Evolutionary conservation across 805 yeast species (phyloP), one percentile per base, ranked within the genome.

Genomic region (Citeromyces nyonsensis): DNA sequence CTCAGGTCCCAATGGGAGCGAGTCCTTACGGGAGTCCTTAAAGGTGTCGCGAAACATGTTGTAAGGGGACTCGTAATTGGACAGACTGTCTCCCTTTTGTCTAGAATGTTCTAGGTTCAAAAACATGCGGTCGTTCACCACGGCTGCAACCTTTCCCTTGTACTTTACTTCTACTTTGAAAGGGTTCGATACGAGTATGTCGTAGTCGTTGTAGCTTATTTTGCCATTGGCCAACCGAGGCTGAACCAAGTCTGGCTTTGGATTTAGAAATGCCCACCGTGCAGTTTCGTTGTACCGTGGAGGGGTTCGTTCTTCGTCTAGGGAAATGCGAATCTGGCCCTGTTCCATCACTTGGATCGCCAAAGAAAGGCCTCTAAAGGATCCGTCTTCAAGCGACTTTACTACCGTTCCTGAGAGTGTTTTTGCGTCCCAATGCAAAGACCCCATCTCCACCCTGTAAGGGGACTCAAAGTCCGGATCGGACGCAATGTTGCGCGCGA

Each of bases 71-170:
- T 52, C 42, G 9, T 49, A 45, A 4, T 51, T 49, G 10, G 18
- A 5, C 15, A 27, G 4, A 27, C 10, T 6, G n/a, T 54, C 51
- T 6, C 59, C 65, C 37, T 50, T 44, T 1, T 61, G 49, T 46
- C 96, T 63, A 49, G 61, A 67, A 44, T 88, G 96, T 50, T 91
- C 99, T n/a, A 78, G 36, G 45, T 88, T 88, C 37, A 91, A 54
- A 30, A 83, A 66, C 24, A 69, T 57, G 28, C 74, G 60, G 33
- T 76, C 85, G 49, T 91, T 91, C 12, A 86, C 45, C 2, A 68
- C 54, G 9, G 84, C 42, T 37, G 71, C 70, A 0, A 53, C 49
- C 12, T 55, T 51, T 4, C 61, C 67, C 2, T 69, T 51, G 33
- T 66, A 57, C 14, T 35, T 56, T 2, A 84, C 44, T 1, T 58